Base-by-base conservation (phyloP, 345 rosid genomes). In the Noccaea caerulescens region DNA sequence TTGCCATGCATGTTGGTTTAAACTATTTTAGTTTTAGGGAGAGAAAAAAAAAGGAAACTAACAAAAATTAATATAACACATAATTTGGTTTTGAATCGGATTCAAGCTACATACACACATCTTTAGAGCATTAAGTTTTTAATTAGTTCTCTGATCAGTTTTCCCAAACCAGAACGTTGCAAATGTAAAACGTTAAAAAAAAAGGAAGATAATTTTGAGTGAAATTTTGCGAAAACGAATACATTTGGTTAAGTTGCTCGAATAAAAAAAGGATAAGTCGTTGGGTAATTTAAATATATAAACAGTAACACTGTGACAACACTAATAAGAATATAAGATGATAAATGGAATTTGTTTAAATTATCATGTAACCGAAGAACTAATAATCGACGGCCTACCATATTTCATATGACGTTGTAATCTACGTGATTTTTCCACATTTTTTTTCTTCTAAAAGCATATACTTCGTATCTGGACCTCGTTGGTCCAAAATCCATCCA, bases 391-490 rank as follows among this genome's bases (percentile, higher is more conserved):
- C 58, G 57, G 69, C 64, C 63, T 60, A 62, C 69, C 63, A 44
- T 43, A 25, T 10, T 61, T 41, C 52, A 42, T 44, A 46, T 75
- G 79, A 75, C 79, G 73, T 67, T 18, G 60, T 44, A 54, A 10
- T 63, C 20, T 42, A 69, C 66, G 55, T 43, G 53, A 50, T 34
- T 53, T 53, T 39, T 43, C 54, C 34, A 57, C 34, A 12, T 37
- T 14, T 49, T 57, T 43, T 57, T 36, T 16, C 54, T 66, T 33
- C 41, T 18, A 42, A 56, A 46, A 58, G 67, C 72, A 73, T 66
- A 73, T 73, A 66, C 77, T 73, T 73, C 10, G 77, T 73, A 73
- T 58, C 67, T 23, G 60, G 77, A 58, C 77, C 55, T 41, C 59
- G 33, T 73, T 72, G 77, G 54, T 50, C 77, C 23, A 20, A 20